A percentile compares a stretch with the other conserved stretches of the same genome.
phyloP scores from a whole-genome alignment of 148 eudicot genomes.

The Camellia granthamiana region DNA sequence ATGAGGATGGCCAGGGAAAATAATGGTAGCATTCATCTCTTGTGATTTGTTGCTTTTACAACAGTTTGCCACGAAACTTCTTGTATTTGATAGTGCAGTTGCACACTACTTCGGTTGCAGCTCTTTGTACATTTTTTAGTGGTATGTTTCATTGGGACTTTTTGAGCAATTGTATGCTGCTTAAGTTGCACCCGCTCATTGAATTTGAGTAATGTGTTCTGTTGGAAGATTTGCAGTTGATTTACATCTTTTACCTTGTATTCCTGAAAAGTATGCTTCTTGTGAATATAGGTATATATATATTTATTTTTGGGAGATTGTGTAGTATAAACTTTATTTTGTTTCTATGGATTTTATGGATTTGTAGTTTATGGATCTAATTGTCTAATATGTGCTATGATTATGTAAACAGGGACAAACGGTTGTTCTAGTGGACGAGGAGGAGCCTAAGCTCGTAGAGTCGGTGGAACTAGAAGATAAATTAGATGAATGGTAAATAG shows the following conservation, averaged over 20 bases:
- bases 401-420: constrained; percentile 29
- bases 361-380: background rate
- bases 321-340: background rate
- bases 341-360: background rate
- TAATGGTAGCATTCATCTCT: background rate
- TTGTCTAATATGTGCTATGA: background rate
- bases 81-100: background rate
- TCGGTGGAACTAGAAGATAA: constrained; percentile 27
- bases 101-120: background rate
- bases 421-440: constrained; percentile 70
- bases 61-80: background rate
- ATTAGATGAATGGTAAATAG: constrained; percentile 30
- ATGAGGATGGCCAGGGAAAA: too few relatives aligned
- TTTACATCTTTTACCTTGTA: background rate
- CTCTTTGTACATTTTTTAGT: background rate
- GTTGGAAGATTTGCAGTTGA: background rate
- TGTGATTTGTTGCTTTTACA: background rate
- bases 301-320: background rate
- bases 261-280: background rate
- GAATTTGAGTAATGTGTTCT: background rate
- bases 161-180: background rate
- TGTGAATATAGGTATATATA: constrained; percentile 9
- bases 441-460: constrained; percentile 41
- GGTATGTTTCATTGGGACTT: background rate
- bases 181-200: constrained; percentile 4